Base-by-base conservation (phyloP, 2,329 filamentous ascomycete genomes). In the Basipetospora chlamydospora region DNA sequence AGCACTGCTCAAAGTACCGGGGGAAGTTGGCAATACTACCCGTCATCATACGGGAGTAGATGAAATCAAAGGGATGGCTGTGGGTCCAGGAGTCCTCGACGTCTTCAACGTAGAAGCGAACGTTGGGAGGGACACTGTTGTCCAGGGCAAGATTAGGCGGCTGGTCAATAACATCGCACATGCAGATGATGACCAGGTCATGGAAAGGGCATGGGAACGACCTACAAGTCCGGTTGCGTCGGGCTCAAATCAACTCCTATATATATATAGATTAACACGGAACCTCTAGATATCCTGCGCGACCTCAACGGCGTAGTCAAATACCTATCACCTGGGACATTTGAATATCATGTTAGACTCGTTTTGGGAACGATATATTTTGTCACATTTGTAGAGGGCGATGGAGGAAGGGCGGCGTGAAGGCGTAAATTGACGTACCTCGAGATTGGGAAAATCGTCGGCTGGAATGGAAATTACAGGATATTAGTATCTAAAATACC, bases 61-160 rank as follows among this genome's bases (percentile, higher is more conserved):
- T 48, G 18, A 59, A 57, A 42, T 65, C 61, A 29, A 64, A 64
- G 3, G 51, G 46, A 21, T 50, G 46, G 1, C 41, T 43, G 13
- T 50, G 63, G 2, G 51, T 53, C 61, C 61, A 64, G 12, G 52
- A 47, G 12, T 56, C 50, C 26, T 60, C 57, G 8, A 57, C 41
- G 39, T 64, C 58, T 39, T 65, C 61, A 30, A 65, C 49, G 22
- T 62, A 58, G 43, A 70, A 71, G 9, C 51, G 47, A 5, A 67
- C 55, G 35, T 72, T 71, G 1, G 62, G 55, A 2, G 66, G 65
- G 3, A 67, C 60, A 13, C 31, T 33, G 31, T 21, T 9, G 8
- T n/a, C n/a, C n/a, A n/a, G n/a, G n/a, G n/a, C n/a, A n/a, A n/a
- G n/a, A n/a, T n/a, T n/a, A n/a, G n/a, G n/a, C n/a, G n/a, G n/a